A percentile compares a stretch with the other conserved stretches of the same genome.
phyloP scores from a whole-genome alignment of 1,284 basidiomycete species.

The Leccinum subfulvum region DNA sequence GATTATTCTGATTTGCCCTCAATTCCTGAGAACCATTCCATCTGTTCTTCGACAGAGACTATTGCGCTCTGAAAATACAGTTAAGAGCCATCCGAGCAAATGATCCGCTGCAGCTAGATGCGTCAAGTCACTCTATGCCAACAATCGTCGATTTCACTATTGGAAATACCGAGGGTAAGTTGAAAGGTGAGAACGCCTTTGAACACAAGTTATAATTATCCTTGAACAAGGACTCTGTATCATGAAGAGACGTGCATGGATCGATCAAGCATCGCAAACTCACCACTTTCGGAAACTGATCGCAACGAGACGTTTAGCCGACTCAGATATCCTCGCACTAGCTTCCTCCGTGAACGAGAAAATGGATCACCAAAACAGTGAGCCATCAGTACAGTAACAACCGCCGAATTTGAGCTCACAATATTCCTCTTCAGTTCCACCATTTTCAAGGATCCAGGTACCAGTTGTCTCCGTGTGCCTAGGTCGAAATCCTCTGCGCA shows the following conservation, averaged over 20 bases:
- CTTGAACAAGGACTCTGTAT: not conserved
- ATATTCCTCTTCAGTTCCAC: conserved; percentile 5
- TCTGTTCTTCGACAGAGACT: conserved; percentile 50
- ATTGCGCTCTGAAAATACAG: conserved; percentile 68
- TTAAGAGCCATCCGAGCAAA: conserved; percentile 53
- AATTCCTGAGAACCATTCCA: conserved; percentile 1
- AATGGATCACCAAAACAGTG: conserved; percentile 14
- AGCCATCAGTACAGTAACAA: conserved; percentile 1
- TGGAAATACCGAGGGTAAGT: conserved; percentile 3
- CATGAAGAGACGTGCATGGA: conserved; percentile 7
- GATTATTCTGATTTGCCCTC: conserved; percentile 1
- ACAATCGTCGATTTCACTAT: not conserved
- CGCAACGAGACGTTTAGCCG: not conserved
- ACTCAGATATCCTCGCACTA: not conserved
- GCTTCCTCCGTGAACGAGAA: not conserved
- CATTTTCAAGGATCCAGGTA: conserved; percentile 17
- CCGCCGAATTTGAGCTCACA: not conserved
- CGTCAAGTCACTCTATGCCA: conserved; percentile 16
- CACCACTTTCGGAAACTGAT: conserved; percentile 4
- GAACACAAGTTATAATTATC: not conserved
- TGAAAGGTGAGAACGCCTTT: conserved; percentile 10
- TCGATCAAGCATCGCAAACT: not conserved
- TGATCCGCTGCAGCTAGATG: conserved; percentile 24
- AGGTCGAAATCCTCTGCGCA: conserved; percentile 17
- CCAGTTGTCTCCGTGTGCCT: not conserved